Percentiles rank a stretch among this genome's conserved stretches.
These are phyloP conservation scores for Exsudoporus frostii DNA, from an alignment of 768 basidiomycete species.

Conservation along the genomic window DNA sequence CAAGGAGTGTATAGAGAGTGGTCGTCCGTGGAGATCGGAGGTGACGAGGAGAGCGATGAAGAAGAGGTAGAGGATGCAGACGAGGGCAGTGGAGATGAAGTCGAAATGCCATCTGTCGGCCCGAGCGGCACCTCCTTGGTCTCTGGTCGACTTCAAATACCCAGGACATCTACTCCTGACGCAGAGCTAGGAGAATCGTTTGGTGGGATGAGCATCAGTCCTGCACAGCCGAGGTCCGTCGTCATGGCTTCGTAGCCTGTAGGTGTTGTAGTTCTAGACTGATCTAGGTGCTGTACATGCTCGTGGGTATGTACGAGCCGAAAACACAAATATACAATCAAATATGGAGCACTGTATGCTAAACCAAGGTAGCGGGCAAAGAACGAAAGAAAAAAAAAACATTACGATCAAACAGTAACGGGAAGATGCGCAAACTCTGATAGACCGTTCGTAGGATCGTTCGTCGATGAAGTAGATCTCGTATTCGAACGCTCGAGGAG, in stretches of 20 bases:
- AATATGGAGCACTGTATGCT: background rate
- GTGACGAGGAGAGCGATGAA: slow-evolving; percentile 70
- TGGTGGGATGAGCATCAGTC: slow-evolving; percentile 84
- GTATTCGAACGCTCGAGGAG: background rate
- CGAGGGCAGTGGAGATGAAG: slow-evolving; percentile 21
- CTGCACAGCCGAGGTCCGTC: slow-evolving; percentile 34
- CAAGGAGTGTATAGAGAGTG: slow-evolving; percentile 88
- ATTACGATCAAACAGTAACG: slow-evolving; percentile 20
- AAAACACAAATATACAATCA: background rate
- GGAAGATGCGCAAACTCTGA: slow-evolving; percentile 20
- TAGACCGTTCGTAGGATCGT: background rate
- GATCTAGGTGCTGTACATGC: background rate
- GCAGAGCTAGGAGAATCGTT: slow-evolving; percentile 61
- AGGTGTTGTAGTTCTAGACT: background rate
- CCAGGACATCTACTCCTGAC: slow-evolving; percentile 26
- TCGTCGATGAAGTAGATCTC: background rate
- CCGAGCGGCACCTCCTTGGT: background rate
- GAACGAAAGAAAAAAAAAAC: background rate
- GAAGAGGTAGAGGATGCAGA: slow-evolving; percentile 46
- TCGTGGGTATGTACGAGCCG: background rate
- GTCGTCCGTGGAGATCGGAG: slow-evolving; percentile 69
- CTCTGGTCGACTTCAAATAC: slow-evolving; percentile 22
- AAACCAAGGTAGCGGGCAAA: no score
- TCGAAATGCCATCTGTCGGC: slow-evolving; percentile 4
- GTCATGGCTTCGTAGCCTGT: slow-evolving; percentile 16